Evolutionary conservation across 805 yeast genomes (phyloP), one percentile per base, ranked within the genome.

Genomic region (Starmerella cellae): DNA sequence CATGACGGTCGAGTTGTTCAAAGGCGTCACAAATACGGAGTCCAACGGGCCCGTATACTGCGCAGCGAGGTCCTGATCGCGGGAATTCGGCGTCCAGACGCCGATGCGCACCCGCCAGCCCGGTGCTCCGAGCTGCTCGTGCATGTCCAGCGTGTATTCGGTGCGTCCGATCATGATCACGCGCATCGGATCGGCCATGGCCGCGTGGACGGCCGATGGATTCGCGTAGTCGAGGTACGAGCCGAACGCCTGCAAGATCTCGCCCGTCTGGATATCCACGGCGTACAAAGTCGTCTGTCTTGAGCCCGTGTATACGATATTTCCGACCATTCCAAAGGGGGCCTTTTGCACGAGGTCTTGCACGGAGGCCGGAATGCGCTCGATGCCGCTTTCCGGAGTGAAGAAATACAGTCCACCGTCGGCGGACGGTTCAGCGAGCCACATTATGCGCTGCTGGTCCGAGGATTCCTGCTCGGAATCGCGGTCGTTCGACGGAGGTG

Each of bases 381-480:
- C 83, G 20, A 91, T 61, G 0, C 97, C 97, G 19, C 62, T 64
- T 27, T 73, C 73, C 16, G 77, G 75, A 14, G 82, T 77, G 60
- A 88, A 88, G 56, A 77, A 83, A 59, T 78, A 87, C 3, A 91
- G 65, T 0, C 78, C 66, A 1, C 98, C 98, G 44, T 82, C 94
- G 4, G 77, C 78, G 49, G 70, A 73, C 0, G 97, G 97, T 52
- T 91, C 98, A 1, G 91, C 88, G 40, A 88, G 77, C 88, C 96
- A 82, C 10, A 41, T 35, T 41, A 52, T 44, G 21, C 37, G 23
- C 21, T 14, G 6, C n/a, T 33, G 6, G 20, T 8, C 26, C 10
- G 10, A 8, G 28, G 9, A 9, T 24, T 24, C 28, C 28, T 24
- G 11, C 28, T 24, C 28, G 13, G 11, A 9, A 24, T 24, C 28